phyloP scores from a whole-genome alignment of 2,329 filamentous ascomycete species.

The Waltergamsia citrina region DNA sequence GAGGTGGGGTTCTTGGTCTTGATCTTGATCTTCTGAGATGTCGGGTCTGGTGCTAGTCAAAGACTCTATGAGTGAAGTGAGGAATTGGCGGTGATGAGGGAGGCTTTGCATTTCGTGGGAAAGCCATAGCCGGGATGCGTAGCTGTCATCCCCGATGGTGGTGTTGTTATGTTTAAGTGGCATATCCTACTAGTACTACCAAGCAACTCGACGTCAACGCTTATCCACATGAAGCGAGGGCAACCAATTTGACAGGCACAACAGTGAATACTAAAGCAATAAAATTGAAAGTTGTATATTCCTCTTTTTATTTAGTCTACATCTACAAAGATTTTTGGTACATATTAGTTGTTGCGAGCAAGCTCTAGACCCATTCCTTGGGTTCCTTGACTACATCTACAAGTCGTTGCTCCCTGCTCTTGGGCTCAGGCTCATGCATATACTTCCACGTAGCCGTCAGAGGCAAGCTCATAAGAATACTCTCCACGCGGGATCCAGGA shows the following conservation, averaged over 20 bases:
- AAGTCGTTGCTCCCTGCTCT: constrained; percentile 68
- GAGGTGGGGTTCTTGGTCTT: not conserved
- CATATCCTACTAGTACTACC: too few species aligned
- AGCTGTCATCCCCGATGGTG: not conserved
- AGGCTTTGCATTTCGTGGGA: constrained; percentile 5
- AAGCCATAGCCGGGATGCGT: not conserved
- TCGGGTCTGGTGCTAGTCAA: constrained; percentile 16
- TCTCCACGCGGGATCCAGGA: constrained; percentile 84
- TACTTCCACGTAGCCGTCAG: constrained; percentile 92
- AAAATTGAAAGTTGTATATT: not conserved
- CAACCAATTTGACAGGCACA: too few species aligned
- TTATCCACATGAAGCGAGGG: too few species aligned
- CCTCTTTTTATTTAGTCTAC: too few species aligned
- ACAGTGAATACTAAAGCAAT: too few species aligned
- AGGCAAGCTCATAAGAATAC: constrained; percentile 94
- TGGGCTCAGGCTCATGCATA: constrained; percentile 77
- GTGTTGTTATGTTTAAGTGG: too few species aligned
- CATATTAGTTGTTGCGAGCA: not conserved
- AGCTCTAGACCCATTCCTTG: constrained; percentile 53
- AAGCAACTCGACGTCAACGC: too few species aligned
- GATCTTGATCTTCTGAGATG: constrained; percentile 3
- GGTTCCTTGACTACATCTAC: constrained; percentile 61
- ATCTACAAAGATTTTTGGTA: too few species aligned
- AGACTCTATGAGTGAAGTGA: constrained; percentile 38
- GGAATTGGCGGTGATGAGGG: constrained; percentile 29